These are phyloP conservation scores for Rhamnella rubrinervis DNA, from an alignment of 331 rosid genomes.

Conservation along the genomic window DNA sequence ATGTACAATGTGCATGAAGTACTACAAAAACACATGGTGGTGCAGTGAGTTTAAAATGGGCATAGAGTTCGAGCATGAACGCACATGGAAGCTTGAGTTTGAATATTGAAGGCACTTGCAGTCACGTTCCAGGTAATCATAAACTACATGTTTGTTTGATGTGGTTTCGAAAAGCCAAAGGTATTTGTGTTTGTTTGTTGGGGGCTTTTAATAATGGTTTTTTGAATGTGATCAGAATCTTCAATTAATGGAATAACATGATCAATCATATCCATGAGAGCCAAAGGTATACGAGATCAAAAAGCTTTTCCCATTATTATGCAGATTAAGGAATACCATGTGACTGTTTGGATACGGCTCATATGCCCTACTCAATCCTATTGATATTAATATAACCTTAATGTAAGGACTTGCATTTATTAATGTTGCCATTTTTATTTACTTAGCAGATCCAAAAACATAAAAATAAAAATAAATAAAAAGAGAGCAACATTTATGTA, in stretches of 20 bases:
- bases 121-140: slow-evolving; percentile 8
- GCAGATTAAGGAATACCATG: slow-evolving; percentile 2
- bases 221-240: background rate
- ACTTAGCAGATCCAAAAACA: slow-evolving; percentile 3
- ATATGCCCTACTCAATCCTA: background rate
- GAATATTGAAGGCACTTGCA: background rate
- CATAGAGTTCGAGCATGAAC: too few species aligned
- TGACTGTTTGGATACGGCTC: slow-evolving; percentile 16
- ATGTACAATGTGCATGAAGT: too few species aligned
- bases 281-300: background rate
- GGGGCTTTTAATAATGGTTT: background rate
- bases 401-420: too few species aligned
- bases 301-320: background rate
- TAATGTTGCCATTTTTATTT: too few species aligned
- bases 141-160: slow-evolving; percentile 2
- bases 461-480: background rate
- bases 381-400: slow-evolving; percentile 3
- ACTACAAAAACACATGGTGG: too few species aligned
- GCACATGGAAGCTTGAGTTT: too few species aligned
- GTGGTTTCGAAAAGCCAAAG: slow-evolving; percentile 2
- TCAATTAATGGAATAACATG: background rate
- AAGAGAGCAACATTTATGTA: too few species aligned
- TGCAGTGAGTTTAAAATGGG: too few species aligned
- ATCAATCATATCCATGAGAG: too few species aligned
- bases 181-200: background rate